Conservation (phyloP, 1,139 yeast species). For the Taphrina betulina region DNA sequence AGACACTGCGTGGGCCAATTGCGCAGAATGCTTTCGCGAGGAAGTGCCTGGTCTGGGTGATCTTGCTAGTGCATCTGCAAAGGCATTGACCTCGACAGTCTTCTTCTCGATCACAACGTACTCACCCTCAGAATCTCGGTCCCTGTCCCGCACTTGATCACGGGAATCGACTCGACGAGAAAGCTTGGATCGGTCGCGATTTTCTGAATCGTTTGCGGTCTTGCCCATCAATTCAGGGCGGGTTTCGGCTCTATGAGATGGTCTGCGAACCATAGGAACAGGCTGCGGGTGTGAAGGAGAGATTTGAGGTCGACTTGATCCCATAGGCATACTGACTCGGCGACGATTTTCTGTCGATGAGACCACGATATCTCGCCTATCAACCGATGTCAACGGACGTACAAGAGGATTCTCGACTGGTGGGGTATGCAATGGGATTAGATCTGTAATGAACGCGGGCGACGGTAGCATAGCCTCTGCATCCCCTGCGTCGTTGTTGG, state of each 20-base stretch:
- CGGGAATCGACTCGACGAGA: not conserved
- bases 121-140: constrained; percentile 47
- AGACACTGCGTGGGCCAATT: constrained; percentile 77
- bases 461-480: constrained; percentile 43
- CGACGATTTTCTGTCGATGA: not conserved
- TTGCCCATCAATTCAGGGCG: not conserved
- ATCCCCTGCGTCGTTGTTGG: not conserved
- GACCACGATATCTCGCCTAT: too few species aligned
- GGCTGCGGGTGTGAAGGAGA: not conserved
- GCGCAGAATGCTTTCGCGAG: constrained; percentile 75
- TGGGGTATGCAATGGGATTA: constrained; percentile 27
- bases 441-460: constrained; percentile 34
- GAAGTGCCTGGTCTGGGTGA: constrained; percentile 77
- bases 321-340: not conserved
- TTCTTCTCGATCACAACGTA: constrained; percentile 93
- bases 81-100: constrained; percentile 89
- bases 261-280: not conserved
- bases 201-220: not conserved
- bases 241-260: not conserved
- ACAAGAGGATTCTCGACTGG: not conserved
- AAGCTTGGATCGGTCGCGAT: not conserved
- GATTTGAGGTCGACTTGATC: not conserved
- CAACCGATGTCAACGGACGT: too few species aligned
- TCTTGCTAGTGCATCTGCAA: constrained; percentile 71
- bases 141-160: not conserved